phyloP scores from a whole-genome alignment of 208 protist genomes.

The Leishmania martiniquensis region DNA sequence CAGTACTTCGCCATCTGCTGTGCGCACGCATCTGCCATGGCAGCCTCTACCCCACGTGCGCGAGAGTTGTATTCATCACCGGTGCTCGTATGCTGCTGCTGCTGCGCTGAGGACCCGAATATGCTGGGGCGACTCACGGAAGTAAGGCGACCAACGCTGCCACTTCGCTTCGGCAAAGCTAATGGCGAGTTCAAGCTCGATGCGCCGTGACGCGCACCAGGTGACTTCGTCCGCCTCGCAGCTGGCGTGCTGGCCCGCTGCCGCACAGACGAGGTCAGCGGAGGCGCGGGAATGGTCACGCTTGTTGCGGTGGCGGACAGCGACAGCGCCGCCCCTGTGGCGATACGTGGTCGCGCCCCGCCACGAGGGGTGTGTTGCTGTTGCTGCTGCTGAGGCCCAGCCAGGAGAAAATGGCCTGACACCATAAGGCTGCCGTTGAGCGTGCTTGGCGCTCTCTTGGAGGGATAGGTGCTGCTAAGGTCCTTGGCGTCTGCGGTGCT shows the following conservation, averaged over 20 bases:
- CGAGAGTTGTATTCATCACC: background rate
- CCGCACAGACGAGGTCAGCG: background rate
- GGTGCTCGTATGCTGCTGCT: conserved; percentile 11
- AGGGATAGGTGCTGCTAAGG: background rate
- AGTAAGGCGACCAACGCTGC: conserved; percentile 39
- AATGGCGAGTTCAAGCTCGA: background rate
- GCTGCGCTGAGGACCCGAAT: conserved; percentile 16
- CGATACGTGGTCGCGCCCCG: conserved; percentile 11
- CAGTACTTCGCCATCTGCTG: conserved; percentile 61
- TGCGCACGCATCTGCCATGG: conserved; percentile 24
- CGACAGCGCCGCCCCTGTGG: background rate
- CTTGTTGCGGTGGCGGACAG: background rate
- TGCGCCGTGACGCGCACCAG: conserved; percentile 3
- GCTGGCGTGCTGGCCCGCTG: conserved; percentile 13
- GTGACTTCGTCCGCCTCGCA: conserved; percentile 16
- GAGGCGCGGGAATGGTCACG: background rate
- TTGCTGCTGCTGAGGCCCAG: conserved; percentile 4
- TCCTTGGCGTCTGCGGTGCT: conserved; percentile 3
- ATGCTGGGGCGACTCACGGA: conserved; percentile 35
- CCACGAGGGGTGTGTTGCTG: conserved; percentile 20
- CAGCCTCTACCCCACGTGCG: background rate
- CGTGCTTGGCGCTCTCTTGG: background rate
- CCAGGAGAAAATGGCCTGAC: background rate
- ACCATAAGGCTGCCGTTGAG: background rate
- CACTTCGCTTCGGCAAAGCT: conserved; percentile 32